phyloP scores from a whole-genome alignment of 2,329 filamentous ascomycete genomes.

The Colletotrichum magnum region DNA sequence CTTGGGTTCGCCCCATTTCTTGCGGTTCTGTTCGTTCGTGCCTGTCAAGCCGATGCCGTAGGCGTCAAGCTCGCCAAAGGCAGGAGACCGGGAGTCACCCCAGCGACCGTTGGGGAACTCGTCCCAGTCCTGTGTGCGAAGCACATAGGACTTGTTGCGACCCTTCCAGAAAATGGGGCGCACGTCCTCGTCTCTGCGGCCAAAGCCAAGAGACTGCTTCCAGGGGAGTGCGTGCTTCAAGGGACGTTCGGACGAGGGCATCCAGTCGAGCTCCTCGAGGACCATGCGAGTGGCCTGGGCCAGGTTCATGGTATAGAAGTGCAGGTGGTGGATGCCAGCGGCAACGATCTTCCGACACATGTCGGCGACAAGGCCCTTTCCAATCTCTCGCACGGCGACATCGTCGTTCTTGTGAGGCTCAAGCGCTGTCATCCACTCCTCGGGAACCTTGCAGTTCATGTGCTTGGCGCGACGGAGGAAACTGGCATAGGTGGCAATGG shows the following conservation, averaged over 20 bases:
- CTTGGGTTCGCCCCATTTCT: constrained; percentile 91
- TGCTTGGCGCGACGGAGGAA: constrained; percentile 92
- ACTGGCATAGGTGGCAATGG: constrained; percentile 92
- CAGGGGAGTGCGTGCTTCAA: constrained; percentile 93
- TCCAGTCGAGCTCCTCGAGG: constrained; percentile 87
- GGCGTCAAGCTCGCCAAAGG: constrained; percentile 94
- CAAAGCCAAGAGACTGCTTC: constrained; percentile 93
- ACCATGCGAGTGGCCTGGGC: constrained; percentile 95
- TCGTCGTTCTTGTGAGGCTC: constrained; percentile 98
- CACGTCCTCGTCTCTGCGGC: constrained; percentile 92
- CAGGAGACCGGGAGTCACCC: constrained; percentile 96
- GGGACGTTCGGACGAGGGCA: constrained; percentile 83
- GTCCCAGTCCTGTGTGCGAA: constrained; percentile 97
- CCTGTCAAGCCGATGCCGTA: constrained; percentile 96
- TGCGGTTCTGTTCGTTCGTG: constrained; percentile 95
- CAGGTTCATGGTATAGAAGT: constrained; percentile 99
- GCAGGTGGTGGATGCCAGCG: constrained; percentile 87
- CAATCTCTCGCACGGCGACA: constrained; percentile 89
- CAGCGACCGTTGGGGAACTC: constrained; percentile 99
- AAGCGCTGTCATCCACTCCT: constrained; percentile 83
- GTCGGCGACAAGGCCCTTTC: constrained; percentile 87
- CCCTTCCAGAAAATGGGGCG: constrained; percentile 99
- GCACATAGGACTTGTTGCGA: constrained; percentile 94
- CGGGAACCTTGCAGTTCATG: constrained; percentile 88
- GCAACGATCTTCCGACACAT: constrained; percentile 90